Percentiles rank a stretch among this genome's conserved stretches.
Conservation (phyloP, 345 rosid genomes). For the Rhizophora mangle region DNA sequence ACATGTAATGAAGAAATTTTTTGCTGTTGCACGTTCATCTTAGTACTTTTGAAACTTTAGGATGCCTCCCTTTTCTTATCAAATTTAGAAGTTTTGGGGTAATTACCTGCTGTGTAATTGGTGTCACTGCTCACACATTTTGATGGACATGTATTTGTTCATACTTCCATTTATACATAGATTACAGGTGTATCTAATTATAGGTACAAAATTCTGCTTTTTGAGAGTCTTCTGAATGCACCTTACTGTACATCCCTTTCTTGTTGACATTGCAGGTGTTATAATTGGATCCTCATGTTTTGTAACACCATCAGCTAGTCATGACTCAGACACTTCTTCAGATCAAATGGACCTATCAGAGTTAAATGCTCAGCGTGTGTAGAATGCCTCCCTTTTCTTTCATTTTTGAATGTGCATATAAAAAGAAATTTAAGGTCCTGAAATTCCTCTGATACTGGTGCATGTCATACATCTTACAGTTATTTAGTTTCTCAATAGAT, state of each 20-base stretch:
- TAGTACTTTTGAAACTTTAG: too few species aligned
- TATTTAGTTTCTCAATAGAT: background rate
- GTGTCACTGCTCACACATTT: too few species aligned
- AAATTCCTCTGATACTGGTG: conserved; percentile 11
- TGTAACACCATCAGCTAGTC: conserved; percentile 65
- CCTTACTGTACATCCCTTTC: background rate
- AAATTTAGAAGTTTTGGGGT: too few species aligned
- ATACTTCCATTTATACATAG: too few species aligned
- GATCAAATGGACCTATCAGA: conserved; percentile 63
- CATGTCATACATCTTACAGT: conserved; percentile 1
- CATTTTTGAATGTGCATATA: background rate
- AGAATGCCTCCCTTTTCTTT: conserved; percentile 15
- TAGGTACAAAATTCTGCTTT: too few species aligned
- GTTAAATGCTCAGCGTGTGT: conserved; percentile 66
- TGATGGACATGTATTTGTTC: too few species aligned
- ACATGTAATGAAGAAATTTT: background rate
- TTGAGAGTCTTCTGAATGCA: too few species aligned
- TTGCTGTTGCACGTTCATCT: background rate
- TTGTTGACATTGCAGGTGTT: conserved; percentile 42
- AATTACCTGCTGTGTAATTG: too few species aligned
- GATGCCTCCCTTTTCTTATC: too few species aligned
- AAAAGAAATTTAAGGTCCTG: conserved; percentile 7
- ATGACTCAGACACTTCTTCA: conserved; percentile 52
- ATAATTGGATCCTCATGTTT: conserved; percentile 60
- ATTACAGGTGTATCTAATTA: too few species aligned